phyloP scores from a whole-genome alignment of 2,329 filamentous ascomycete species.

The Capronia coronata region DNA sequence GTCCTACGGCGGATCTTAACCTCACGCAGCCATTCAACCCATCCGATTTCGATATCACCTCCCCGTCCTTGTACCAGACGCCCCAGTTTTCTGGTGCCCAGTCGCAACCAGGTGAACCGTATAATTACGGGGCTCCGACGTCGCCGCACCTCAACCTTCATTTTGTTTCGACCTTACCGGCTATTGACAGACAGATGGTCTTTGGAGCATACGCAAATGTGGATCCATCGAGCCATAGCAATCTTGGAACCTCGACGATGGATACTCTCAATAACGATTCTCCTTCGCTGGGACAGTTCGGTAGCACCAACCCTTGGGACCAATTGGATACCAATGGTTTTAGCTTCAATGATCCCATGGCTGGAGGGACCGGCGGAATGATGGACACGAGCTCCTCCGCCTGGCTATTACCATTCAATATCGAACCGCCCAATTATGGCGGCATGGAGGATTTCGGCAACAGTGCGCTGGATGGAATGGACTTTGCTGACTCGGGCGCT shows the following conservation, averaged over 20 bases:
- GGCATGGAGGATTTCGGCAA: constrained; percentile 21
- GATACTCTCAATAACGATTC: constrained; percentile 30
- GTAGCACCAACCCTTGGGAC: constrained; percentile 24
- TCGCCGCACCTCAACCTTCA: constrained; percentile 36
- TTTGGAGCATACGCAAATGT: constrained; percentile 63
- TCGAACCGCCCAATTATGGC: constrained; percentile 61
- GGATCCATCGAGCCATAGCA: constrained; percentile 36
- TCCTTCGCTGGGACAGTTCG: constrained; percentile 27
- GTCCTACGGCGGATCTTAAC: constrained; percentile 11
- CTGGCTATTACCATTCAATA: constrained; percentile 92
- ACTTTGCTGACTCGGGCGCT: constrained; percentile 15
- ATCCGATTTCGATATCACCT: constrained; percentile 26
- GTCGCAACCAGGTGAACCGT: constrained; percentile 19
- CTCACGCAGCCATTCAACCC: constrained; percentile 25
- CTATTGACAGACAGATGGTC: constrained; percentile 69
- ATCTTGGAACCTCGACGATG: constrained; percentile 30
- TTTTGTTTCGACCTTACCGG: constrained; percentile 46
- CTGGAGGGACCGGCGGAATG: constrained; percentile 7
- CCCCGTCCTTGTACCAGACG: constrained; percentile 21
- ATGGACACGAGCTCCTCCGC: constrained; percentile 42
- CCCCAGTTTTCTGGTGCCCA: constrained; percentile 15
- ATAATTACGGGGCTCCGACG: constrained; percentile 29
- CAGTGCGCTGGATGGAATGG: constrained; percentile 23
- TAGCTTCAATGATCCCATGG: constrained; percentile 19
- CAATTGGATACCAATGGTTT: constrained; percentile 23